A percentile compares a stretch with the other conserved stretches of the same genome.
These are phyloP conservation scores for Rhodotorula sp. DNA, from an alignment of 1,284 basidiomycete species.

Conservation along the genomic window DNA sequence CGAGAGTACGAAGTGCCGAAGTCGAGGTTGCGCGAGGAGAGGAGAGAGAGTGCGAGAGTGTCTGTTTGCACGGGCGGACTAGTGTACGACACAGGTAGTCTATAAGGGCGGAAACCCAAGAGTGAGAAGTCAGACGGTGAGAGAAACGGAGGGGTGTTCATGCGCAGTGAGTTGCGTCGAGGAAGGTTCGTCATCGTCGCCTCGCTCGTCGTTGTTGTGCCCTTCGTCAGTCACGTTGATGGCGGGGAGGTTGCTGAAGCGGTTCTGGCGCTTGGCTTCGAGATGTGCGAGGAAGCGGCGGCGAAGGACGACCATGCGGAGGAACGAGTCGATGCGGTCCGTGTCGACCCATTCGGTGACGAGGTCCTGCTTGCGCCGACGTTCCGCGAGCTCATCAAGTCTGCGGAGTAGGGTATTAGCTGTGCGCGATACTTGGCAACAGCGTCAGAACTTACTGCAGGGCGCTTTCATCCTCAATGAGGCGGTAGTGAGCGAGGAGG, in stretches of 20 bases:
- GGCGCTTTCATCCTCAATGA: slow-evolving; percentile 84
- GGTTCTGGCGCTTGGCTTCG: not conserved
- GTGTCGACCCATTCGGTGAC: slow-evolving; percentile 79
- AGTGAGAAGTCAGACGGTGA: no score
- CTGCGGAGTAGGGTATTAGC: slow-evolving; percentile 51
- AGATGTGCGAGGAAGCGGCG: slow-evolving; percentile 59
- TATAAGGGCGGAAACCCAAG: no score
- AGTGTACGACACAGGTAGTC: no score
- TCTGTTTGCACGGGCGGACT: no score
- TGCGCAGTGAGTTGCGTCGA: not conserved
- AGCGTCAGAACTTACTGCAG: slow-evolving; percentile 59
- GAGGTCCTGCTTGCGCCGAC: slow-evolving; percentile 72
- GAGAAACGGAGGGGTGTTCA: no score
- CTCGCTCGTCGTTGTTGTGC: not conserved
- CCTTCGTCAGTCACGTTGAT: slow-evolving; percentile 16
- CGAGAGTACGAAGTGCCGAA: no score
- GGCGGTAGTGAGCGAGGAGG: slow-evolving; percentile 83
- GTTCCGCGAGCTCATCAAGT: slow-evolving; percentile 72
- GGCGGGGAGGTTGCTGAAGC: slow-evolving; percentile 2
- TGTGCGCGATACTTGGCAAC: no score
- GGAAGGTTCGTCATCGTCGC: not conserved
- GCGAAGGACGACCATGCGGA: slow-evolving; percentile 72
- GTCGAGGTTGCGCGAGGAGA: no score
- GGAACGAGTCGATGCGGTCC: slow-evolving; percentile 74
- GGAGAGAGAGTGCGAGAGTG: no score